A percentile compares a stretch with the other conserved stretches of the same genome.
These are phyloP conservation scores for Brassica nigra DNA, from an alignment of 345 rosid genomes.

Conservation along the genomic window DNA sequence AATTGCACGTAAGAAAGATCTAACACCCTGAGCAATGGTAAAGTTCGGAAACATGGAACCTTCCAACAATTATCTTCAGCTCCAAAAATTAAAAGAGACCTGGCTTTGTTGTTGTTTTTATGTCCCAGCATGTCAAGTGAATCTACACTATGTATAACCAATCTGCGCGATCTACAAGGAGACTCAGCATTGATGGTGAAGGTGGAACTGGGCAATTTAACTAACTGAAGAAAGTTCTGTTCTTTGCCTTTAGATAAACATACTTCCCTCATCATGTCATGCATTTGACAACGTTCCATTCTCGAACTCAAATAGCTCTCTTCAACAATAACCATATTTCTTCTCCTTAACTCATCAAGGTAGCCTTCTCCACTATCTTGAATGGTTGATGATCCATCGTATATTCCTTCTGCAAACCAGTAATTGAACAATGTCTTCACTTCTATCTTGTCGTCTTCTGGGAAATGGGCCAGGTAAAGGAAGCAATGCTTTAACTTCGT, in stretches of 20 bases:
- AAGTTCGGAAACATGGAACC: conserved; percentile 3
- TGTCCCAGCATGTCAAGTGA: neutral
- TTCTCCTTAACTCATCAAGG: conserved; percentile 37
- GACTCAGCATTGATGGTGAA: conserved; percentile 15
- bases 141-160: neutral
- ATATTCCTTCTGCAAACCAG: conserved; percentile 50
- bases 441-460: conserved; percentile 30
- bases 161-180: conserved; percentile 18
- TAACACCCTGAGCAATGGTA: conserved; percentile 35
- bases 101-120: neutral
- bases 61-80: neutral
- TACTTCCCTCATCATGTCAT: conserved; percentile 40
- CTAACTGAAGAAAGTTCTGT: neutral
- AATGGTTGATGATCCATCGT: conserved; percentile 7
- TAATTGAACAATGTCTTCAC: conserved; percentile 27
- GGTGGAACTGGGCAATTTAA: neutral
- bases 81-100: conserved; percentile 5
- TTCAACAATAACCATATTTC: conserved; percentile 43
- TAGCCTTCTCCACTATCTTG: conserved; percentile 35
- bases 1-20: neutral
- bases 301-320: neutral
- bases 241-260: conserved; percentile 30
- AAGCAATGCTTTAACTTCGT: conserved; percentile 23
- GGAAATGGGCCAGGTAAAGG: conserved; percentile 32
- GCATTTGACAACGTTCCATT: neutral